phyloP scores from a whole-genome alignment of 495 filamentous ascomycete species.

The Mytilinidion resinicola region DNA sequence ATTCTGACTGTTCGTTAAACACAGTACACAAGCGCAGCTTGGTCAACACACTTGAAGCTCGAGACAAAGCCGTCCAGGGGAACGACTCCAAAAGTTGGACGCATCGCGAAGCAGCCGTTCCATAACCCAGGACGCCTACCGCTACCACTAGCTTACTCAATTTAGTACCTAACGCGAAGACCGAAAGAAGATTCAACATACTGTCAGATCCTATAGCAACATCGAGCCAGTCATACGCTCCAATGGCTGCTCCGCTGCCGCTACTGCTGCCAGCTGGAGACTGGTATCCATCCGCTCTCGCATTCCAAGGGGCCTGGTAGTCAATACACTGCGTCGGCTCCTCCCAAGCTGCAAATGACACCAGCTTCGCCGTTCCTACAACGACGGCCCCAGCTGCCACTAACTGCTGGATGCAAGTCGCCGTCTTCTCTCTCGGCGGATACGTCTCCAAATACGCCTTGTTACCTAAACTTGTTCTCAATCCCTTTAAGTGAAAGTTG shows the following conservation, averaged over 20 bases:
- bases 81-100: slow-evolving; percentile 17
- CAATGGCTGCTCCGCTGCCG: slow-evolving; percentile 3
- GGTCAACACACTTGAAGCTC: slow-evolving; percentile 4
- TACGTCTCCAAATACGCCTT: slow-evolving; percentile 1
- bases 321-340: slow-evolving; percentile 28
- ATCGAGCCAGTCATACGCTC: slow-evolving; percentile 5
- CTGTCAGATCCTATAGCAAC: slow-evolving; percentile 11
- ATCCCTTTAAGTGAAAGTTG: not conserved
- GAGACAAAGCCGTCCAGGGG: slow-evolving; percentile 7
- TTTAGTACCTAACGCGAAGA: not conserved
- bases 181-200: not conserved
- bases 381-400: not conserved
- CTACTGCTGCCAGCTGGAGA: slow-evolving; percentile 10
- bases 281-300: slow-evolving; percentile 8
- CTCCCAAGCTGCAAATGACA: slow-evolving; percentile 7
- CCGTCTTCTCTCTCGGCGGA: not conserved
- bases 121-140: slow-evolving; percentile 17
- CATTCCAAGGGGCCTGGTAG: slow-evolving; percentile 14
- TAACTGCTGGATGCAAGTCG: not conserved
- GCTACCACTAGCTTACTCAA: slow-evolving; percentile 8
- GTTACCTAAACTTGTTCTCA: slow-evolving; percentile 3
- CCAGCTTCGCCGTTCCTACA: slow-evolving; percentile 5
- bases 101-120: slow-evolving; percentile 28
- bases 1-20: not conserved
- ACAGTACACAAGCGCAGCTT: not conserved